Evolutionary conservation across 257 asterid genomes (phyloP).

Genomic region (Gynochthodes officinalis): DNA sequence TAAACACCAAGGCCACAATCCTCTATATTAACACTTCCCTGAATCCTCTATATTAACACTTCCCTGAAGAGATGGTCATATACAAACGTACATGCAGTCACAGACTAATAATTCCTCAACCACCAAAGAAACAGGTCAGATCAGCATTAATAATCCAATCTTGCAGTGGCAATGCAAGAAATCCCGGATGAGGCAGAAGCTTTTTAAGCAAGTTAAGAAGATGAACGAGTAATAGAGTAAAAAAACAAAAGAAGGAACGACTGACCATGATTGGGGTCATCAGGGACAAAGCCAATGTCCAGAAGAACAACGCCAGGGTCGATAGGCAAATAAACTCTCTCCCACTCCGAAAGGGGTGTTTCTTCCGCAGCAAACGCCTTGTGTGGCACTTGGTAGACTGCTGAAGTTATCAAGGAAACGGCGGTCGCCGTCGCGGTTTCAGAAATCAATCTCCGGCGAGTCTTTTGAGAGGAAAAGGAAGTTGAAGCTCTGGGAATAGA

Average conservation of each 20-base stretch:
- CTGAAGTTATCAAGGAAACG: constrained; percentile 13
- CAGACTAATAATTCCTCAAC: not conserved
- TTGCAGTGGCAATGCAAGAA: too few species aligned
- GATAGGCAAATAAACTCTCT: constrained; percentile 77
- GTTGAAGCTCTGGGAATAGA: constrained; percentile 20
- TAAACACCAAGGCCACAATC: too few species aligned
- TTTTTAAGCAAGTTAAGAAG: too few species aligned
- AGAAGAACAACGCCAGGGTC: constrained; percentile 91
- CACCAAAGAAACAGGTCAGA: not conserved
- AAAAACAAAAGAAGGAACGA: not conserved
- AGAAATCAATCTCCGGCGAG: constrained; percentile 18
- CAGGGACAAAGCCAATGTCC: constrained; percentile 85
- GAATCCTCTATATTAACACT: too few species aligned
- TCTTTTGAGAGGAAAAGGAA: constrained; percentile 11
- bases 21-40: too few species aligned
- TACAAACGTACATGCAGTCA: too few species aligned
- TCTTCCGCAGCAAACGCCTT: constrained; percentile 43
- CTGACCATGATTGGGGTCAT: constrained; percentile 76
- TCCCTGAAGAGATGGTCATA: too few species aligned
- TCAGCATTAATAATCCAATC: not conserved
- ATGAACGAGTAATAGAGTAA: not conserved
- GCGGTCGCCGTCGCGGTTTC: constrained; percentile 10
- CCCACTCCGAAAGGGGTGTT: constrained; percentile 78
- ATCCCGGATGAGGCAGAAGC: not conserved
- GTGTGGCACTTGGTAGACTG: not conserved